Conservation (phyloP, 2,329 filamentous ascomycete species). For the Nothophoma quercina region DNA sequence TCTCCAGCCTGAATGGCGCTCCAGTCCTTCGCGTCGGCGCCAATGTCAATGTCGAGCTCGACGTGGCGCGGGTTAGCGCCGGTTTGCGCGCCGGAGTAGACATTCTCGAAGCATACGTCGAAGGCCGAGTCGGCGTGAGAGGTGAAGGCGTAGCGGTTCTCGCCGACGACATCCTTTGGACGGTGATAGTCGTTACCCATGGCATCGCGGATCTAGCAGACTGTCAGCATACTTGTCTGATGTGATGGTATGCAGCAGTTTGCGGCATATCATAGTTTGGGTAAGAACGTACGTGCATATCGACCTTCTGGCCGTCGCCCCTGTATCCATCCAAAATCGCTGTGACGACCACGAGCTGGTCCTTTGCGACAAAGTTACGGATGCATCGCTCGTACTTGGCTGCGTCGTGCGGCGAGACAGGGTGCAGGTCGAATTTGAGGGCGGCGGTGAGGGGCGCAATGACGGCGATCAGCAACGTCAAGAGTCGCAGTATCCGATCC, state of each 20-base stretch:
- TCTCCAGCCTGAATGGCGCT: conserved; percentile 93
- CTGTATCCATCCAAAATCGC: conserved; percentile 83
- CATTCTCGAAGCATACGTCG: conserved; percentile 95
- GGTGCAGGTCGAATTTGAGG: conserved; percentile 92
- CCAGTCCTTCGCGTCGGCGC: conserved; percentile 98
- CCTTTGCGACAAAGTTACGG: conserved; percentile 90
- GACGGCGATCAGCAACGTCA: conserved; percentile 46
- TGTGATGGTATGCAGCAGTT: neutral
- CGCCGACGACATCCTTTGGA: conserved; percentile 89
- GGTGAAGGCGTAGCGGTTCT: conserved; percentile 92
- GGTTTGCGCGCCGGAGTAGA: conserved; percentile 61
- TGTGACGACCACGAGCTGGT: conserved; percentile 95
- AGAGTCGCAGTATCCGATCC: conserved; percentile 45
- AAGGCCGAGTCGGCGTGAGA: conserved; percentile 91
- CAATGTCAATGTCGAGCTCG: conserved; percentile 95
- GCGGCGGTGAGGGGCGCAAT: conserved; percentile 63
- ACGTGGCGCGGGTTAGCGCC: conserved; percentile 68
- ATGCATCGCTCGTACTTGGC: conserved; percentile 83
- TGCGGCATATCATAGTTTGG: no score
- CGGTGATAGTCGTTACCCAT: conserved; percentile 95
- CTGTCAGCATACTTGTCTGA: conserved; percentile 1
- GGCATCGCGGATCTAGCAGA: conserved; percentile 83
- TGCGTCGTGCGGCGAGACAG: conserved; percentile 68
- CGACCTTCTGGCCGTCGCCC: conserved; percentile 91
- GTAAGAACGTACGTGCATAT: conserved; percentile 93